Conservation (phyloP, 2,329 filamentous ascomycete species). For the Piedraia hortae region DNA sequence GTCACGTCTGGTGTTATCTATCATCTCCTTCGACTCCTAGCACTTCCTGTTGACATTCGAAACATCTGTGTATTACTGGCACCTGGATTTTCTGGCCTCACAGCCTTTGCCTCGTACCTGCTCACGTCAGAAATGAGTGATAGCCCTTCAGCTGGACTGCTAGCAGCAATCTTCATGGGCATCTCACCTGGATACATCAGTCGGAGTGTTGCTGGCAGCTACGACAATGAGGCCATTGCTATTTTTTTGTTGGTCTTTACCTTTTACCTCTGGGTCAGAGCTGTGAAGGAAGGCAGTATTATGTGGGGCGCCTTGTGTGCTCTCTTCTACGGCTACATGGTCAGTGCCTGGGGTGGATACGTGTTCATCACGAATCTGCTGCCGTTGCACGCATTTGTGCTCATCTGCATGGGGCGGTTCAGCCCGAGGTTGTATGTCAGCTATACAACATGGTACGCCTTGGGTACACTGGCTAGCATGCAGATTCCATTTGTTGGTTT, state of each 20-base stretch:
- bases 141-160: constrained; percentile 79
- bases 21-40: constrained; percentile 66
- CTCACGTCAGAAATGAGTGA: constrained; percentile 91
- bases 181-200: constrained; percentile 96
- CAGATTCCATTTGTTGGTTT: constrained; percentile 98
- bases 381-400: constrained; percentile 73
- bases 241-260: constrained; percentile 97
- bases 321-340: constrained; percentile 98
- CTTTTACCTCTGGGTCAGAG: constrained; percentile 98
- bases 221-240: constrained; percentile 97
- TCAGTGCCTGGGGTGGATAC: constrained; percentile 96
- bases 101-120: constrained; percentile 76
- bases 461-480: constrained; percentile 93
- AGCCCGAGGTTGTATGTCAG: constrained; percentile 83
- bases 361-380: constrained; percentile 97
- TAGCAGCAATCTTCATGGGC: constrained; percentile 89
- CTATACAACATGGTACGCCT: constrained; percentile 93
- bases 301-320: constrained; percentile 90
- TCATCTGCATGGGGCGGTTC: constrained; percentile 91
- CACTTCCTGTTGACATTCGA: constrained; percentile 86
- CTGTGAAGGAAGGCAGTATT: constrained; percentile 82
- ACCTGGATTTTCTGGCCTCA: constrained; percentile 79
- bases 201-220: constrained; percentile 86
- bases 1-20: constrained; percentile 95
- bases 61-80: constrained; percentile 96